Evolutionary conservation across 257 asterid genomes (phyloP).

Genomic region (Rauvolfia tetraphylla): DNA sequence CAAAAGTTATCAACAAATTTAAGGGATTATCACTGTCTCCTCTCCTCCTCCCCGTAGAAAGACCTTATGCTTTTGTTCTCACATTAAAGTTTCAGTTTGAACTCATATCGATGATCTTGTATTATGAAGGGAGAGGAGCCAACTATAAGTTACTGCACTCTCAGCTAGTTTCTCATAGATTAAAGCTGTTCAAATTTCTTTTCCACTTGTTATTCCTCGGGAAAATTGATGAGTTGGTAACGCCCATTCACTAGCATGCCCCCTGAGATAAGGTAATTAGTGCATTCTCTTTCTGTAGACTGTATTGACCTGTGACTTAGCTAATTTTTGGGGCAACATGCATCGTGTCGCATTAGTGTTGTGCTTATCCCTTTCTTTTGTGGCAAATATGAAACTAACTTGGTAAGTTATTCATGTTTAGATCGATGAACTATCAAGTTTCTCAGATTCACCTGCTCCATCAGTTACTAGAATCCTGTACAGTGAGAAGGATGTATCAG

Average conservation of each 20-base stretch:
- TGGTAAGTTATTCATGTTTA: conserved; percentile 20
- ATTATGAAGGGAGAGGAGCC: too few species aligned
- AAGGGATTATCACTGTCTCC: neutral
- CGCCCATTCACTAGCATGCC: neutral
- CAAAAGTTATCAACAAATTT: neutral
- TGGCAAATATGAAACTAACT: conserved; percentile 2
- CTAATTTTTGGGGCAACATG: neutral
- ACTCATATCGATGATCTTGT: neutral
- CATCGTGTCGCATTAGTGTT: neutral
- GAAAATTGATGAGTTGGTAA: neutral
- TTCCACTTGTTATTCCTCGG: neutral
- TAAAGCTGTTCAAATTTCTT: neutral
- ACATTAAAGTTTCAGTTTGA: neutral
- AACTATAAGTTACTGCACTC: neutral
- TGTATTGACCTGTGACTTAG: neutral
- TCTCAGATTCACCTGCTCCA: conserved; percentile 86
- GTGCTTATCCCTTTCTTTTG: neutral
- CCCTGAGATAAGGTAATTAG: neutral
- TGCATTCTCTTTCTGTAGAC: neutral
- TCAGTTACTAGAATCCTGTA: conserved; percentile 87
- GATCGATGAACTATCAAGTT: conserved; percentile 80
- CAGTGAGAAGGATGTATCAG: conserved; percentile 80
- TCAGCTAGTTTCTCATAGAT: neutral
- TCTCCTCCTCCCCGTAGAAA: too few species aligned
- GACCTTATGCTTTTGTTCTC: neutral